phyloP scores from a whole-genome alignment of 345 rosid species.

The Salix caprea region DNA sequence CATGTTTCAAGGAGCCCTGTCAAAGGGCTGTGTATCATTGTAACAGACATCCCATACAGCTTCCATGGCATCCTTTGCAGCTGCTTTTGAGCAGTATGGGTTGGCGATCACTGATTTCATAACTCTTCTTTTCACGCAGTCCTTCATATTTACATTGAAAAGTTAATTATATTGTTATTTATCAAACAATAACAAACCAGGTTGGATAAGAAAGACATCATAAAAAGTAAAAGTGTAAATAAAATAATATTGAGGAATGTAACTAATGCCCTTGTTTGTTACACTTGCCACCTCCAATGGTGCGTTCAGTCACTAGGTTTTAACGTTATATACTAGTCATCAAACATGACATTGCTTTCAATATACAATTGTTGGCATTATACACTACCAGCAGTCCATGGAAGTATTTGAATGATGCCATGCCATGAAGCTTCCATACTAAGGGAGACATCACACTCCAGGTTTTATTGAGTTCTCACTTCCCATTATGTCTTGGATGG shows the following conservation, averaged over 20 bases:
- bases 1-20: slow-evolving; percentile 74
- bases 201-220: not conserved
- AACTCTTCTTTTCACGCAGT: slow-evolving; percentile 86
- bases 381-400: not conserved
- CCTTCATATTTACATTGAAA: slow-evolving; percentile 38
- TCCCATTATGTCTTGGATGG: not conserved
- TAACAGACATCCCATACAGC: slow-evolving; percentile 95
- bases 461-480: not conserved
- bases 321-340: not conserved
- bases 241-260: not conserved
- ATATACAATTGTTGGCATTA: not conserved
- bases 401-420: not conserved
- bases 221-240: not conserved
- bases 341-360: not conserved
- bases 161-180: slow-evolving; percentile 2
- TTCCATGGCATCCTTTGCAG: slow-evolving; percentile 82
- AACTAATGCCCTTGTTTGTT: not conserved
- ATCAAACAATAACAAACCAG: not conserved
- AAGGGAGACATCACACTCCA: not conserved
- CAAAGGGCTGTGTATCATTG: slow-evolving; percentile 89
- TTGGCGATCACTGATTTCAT: slow-evolving; percentile 62
- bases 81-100: slow-evolving; percentile 76
- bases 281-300: not conserved
- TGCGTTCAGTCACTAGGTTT: not conserved
- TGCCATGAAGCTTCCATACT: not conserved